Percentiles rank a stretch among this genome's conserved stretches.
Evolutionary conservation across 306 rosid species (phyloP).

Genomic region (Vachellia collinsii): DNA sequence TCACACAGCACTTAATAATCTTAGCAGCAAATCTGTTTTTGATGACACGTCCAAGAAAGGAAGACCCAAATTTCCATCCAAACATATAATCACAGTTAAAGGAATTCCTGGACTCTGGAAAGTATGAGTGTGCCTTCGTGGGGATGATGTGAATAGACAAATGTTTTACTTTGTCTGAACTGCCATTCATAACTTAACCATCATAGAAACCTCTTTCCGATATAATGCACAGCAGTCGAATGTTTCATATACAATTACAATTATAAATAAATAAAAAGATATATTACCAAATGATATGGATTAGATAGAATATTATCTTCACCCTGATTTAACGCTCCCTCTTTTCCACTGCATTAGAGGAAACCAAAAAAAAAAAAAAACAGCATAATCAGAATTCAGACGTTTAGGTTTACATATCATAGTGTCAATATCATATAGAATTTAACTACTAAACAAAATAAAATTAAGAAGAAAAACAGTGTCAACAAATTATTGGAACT

Average conservation of each 20-base stretch:
- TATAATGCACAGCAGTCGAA: background rate
- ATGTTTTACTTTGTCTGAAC: background rate
- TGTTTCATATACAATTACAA: slow-evolving; percentile 4
- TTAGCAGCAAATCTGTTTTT: background rate
- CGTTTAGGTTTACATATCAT: slow-evolving; percentile 5
- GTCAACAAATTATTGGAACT: background rate
- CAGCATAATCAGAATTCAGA: slow-evolving; percentile 21
- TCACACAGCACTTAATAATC: background rate
- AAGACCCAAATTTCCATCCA: background rate
- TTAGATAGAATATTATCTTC: slow-evolving; percentile 86
- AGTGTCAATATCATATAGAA: slow-evolving; percentile 30
- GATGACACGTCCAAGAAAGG: background rate
- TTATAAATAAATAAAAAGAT: slow-evolving; percentile 31
- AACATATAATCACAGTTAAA: background rate
- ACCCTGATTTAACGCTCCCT: slow-evolving; percentile 78
- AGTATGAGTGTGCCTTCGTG: background rate
- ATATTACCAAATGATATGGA: slow-evolving; percentile 90
- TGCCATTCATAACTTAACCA: background rate
- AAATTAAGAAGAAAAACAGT: slow-evolving; percentile 17
- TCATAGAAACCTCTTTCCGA: background rate
- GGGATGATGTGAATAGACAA: background rate
- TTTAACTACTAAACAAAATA: slow-evolving; percentile 17
- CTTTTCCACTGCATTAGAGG: slow-evolving; percentile 76
- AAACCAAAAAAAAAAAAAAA: slow-evolving; percentile 11
- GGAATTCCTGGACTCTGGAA: background rate